These are phyloP conservation scores for Syzygium jambos DNA, from an alignment of 345 rosid species.

Conservation along the genomic window DNA sequence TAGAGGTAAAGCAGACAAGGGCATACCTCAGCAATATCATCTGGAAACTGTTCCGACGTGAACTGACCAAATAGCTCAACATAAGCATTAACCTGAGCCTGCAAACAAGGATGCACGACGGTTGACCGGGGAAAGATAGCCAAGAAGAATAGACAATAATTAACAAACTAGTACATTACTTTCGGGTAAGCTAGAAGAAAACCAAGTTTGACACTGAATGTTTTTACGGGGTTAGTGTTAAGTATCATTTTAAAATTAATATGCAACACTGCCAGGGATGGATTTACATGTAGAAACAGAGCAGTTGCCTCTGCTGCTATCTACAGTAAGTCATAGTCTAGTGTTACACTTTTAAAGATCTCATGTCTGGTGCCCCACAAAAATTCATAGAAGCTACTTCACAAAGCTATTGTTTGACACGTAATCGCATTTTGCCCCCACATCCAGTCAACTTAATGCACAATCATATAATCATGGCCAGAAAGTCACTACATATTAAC, in stretches of 20 bases:
- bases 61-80: constrained; percentile 92
- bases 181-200: background rate
- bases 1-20: background rate
- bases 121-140: background rate
- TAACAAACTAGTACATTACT: background rate
- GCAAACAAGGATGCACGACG: background rate
- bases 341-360: background rate
- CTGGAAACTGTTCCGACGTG: constrained; percentile 88
- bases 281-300: background rate
- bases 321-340: background rate
- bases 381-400: background rate
- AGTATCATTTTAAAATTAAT: background rate
- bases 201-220: background rate
- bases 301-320: background rate
- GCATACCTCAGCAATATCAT: constrained; percentile 87
- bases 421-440: background rate
- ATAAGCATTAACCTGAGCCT: constrained; percentile 92
- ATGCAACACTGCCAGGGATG: background rate
- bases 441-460: background rate
- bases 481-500: background rate
- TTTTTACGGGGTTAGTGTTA: background rate
- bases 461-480: background rate
- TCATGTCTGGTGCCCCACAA: background rate
- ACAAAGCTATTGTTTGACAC: background rate
- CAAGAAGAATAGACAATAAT: background rate